These are phyloP conservation scores for Fusarium nematophilum DNA, from an alignment of 2,329 filamentous ascomycete genomes.

Conservation along the genomic window DNA sequence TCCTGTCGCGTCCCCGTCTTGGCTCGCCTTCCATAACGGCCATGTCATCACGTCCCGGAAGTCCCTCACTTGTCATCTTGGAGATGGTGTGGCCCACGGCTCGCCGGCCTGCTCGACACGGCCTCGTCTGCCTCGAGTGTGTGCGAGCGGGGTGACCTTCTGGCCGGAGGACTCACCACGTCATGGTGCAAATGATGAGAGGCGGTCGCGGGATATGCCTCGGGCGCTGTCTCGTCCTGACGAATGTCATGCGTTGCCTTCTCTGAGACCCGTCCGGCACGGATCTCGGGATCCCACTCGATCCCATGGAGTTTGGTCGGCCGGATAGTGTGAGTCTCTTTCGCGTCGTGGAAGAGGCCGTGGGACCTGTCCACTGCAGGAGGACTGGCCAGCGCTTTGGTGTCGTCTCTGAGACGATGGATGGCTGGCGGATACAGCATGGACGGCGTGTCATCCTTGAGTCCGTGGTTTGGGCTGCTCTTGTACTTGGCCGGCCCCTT, in stretches of 20 bases:
- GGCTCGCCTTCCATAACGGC: neutral
- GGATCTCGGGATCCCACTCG: conserved; percentile 18
- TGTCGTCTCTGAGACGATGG: conserved; percentile 30
- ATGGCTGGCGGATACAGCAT: conserved; percentile 22
- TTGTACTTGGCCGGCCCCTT: conserved; percentile 1
- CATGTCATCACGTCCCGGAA: neutral
- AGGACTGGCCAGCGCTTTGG: conserved; percentile 16
- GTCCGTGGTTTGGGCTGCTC: neutral
- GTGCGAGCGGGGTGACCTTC: conserved; percentile 17
- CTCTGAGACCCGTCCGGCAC: conserved; percentile 2
- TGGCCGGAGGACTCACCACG: conserved; percentile 1
- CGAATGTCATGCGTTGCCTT: conserved; percentile 28
- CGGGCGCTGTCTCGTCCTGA: conserved; percentile 16
- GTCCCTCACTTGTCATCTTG: conserved; percentile 25
- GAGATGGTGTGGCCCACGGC: conserved; percentile 28
- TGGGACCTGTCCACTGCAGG: conserved; percentile 22
- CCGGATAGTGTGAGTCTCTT: neutral
- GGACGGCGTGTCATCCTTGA: conserved; percentile 19
- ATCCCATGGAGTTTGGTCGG: conserved; percentile 15
- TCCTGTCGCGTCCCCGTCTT: neutral
- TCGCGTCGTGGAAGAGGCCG: conserved; percentile 22
- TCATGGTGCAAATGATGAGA: conserved; percentile 31
- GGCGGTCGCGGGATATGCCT: conserved; percentile 8
- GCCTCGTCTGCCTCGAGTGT: conserved; percentile 29
- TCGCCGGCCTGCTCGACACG: conserved; percentile 3